phyloP scores from a whole-genome alignment of 139 green algal species.

The Auxenochlorella pyrenoidosa region DNA sequence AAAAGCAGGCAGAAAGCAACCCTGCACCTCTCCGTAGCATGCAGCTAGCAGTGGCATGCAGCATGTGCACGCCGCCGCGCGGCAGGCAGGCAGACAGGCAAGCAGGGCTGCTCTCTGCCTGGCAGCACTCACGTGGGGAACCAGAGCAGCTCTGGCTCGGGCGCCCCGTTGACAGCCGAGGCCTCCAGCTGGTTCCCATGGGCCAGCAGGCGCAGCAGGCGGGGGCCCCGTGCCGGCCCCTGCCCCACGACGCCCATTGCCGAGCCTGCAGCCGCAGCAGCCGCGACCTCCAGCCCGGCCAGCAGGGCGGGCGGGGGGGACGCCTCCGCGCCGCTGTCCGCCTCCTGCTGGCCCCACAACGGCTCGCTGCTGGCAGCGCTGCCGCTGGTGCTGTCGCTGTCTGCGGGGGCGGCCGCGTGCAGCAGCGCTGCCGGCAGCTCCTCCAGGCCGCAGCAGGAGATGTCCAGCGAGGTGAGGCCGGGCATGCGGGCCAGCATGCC shows the following conservation, averaged over 20 bases:
- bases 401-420: background rate
- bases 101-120: too few relatives aligned
- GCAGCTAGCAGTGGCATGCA: background rate
- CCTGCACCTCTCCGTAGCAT: background rate
- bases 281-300: background rate
- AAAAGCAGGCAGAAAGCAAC: background rate
- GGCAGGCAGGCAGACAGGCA: background rate
- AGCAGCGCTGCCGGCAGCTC: background rate
- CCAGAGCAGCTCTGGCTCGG: background rate
- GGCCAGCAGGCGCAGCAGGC: slow-evolving; percentile 6
- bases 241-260: background rate
- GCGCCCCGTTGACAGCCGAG: background rate
- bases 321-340: background rate
- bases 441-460: slow-evolving; percentile 5
- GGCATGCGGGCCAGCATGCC: slow-evolving; percentile 9
- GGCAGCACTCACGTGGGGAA: background rate
- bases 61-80: background rate
- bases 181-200: slow-evolving; percentile 36
- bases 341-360: background rate
- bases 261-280: background rate
- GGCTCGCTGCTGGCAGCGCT: background rate
- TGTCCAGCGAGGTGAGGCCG: background rate
- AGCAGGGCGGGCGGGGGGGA: background rate
- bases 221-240: background rate
- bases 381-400: background rate